Evolutionary conservation across 169 alveolate genomes (phyloP).

Genomic region (Plasmodium inui): DNA sequence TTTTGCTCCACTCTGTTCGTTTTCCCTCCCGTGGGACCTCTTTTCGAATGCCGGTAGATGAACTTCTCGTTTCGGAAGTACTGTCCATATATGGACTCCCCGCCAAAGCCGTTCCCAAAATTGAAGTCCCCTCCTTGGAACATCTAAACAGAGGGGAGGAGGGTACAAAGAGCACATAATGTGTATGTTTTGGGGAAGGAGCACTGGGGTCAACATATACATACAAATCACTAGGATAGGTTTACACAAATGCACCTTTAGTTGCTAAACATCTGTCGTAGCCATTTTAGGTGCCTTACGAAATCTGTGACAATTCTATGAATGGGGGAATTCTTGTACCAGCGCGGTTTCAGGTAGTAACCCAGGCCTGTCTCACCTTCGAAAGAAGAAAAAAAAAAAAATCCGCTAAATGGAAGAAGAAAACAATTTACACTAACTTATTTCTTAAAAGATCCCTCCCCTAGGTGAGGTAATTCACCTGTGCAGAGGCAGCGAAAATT

Average conservation of each 20-base stretch:
- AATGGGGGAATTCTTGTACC: conserved; percentile 88
- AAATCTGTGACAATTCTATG: conserved; percentile 87
- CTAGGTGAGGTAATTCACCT: conserved; percentile 74
- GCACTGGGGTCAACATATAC: background rate
- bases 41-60: conserved; percentile 85
- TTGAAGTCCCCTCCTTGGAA: conserved; percentile 92
- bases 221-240: background rate
- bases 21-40: conserved; percentile 76
- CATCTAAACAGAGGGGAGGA: conserved; percentile 76
- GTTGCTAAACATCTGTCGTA: background rate
- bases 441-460: background rate
- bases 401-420: background rate
- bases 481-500: conserved; percentile 94
- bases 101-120: conserved; percentile 90
- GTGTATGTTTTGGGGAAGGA: background rate
- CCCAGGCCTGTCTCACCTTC: conserved; percentile 89
- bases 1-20: background rate
- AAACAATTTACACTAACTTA: background rate
- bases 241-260: background rate
- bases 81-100: conserved; percentile 90
- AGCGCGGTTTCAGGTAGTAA: conserved; percentile 87
- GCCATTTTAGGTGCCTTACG: conserved; percentile 48
- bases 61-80: conserved; percentile 87
- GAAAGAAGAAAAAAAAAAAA: conserved; percentile 28
- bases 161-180: background rate